Percentiles rank a stretch among this genome's conserved stretches.
phyloP scores from a whole-genome alignment of 2,329 filamentous ascomycete genomes.

The Fonsecaea erecta region DNA sequence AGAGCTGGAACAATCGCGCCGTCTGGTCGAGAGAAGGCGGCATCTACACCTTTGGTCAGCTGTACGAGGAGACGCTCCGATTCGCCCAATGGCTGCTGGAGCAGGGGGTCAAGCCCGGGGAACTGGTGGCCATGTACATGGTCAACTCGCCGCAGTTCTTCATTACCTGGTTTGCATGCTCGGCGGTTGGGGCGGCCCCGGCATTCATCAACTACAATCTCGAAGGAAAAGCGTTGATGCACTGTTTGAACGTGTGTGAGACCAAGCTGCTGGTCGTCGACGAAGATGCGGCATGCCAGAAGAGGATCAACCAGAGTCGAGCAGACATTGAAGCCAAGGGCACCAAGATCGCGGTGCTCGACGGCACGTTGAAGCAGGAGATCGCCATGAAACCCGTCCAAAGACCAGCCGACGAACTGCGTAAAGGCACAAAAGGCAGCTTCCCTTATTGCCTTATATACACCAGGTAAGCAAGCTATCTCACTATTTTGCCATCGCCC shows the following conservation, averaged over 20 bases:
- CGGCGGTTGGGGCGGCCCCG: constrained; percentile 69
- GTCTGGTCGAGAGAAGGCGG: constrained; percentile 69
- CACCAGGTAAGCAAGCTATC: constrained; percentile 56
- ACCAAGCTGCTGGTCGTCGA: constrained; percentile 65
- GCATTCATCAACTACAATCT: constrained; percentile 72
- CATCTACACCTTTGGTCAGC: constrained; percentile 62
- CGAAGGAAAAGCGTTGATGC: constrained; percentile 65
- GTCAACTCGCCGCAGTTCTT: constrained; percentile 71
- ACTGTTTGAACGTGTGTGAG: constrained; percentile 65
- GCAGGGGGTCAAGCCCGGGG: constrained; percentile 62
- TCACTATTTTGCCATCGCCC: not conserved
- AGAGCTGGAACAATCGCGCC: constrained; percentile 59
- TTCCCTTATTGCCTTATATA: constrained; percentile 71
- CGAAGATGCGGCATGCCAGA: constrained; percentile 58
- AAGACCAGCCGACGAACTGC: constrained; percentile 61
- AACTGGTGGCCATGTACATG: constrained; percentile 70
- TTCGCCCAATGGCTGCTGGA: constrained; percentile 67
- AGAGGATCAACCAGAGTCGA: constrained; percentile 60
- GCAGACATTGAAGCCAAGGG: constrained; percentile 54
- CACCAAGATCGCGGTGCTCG: constrained; percentile 64
- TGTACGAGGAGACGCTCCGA: constrained; percentile 61
- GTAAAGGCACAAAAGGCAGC: constrained; percentile 55
- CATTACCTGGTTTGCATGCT: constrained; percentile 67
- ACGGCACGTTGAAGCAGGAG: constrained; percentile 53
- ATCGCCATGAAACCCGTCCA: constrained; percentile 55